phyloP scores from a whole-genome alignment of 169 alveolate species.

The Cyclospora cayetanensis region DNA sequence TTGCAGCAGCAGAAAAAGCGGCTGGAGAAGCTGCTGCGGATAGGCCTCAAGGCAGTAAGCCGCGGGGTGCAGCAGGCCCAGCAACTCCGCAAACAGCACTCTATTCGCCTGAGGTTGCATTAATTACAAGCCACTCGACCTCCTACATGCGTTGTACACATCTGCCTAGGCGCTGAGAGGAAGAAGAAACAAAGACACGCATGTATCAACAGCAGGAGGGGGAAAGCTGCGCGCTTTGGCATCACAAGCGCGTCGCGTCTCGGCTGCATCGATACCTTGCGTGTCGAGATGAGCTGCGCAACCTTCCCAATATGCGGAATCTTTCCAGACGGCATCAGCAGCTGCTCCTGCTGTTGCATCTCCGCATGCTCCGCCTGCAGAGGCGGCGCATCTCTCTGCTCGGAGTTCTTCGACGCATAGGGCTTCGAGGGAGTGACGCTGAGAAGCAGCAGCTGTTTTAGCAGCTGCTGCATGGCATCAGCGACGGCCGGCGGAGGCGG shows the following conservation, averaged over 20 bases:
- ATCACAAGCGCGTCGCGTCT: no score
- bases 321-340: not conserved
- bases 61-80: slow-evolving; percentile 1
- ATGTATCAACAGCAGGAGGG: no score
- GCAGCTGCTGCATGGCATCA: slow-evolving; percentile 27
- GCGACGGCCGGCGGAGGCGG: slow-evolving; percentile 38
- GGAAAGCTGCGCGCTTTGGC: no score
- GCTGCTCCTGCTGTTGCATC: not conserved
- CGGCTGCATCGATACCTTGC: no score
- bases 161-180: no score
- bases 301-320: not conserved
- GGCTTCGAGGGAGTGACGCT: not conserved
- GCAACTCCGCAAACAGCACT: not conserved
- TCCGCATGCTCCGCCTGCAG: not conserved
- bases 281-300: not conserved
- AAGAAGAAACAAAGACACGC: no score
- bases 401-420: not conserved
- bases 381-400: not conserved
- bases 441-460: slow-evolving; percentile 1
- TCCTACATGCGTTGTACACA: no score
- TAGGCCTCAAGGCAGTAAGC: slow-evolving; percentile 13
- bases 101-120: slow-evolving; percentile 21
- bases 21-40: slow-evolving; percentile 13
- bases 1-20: not conserved
- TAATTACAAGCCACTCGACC: no score